Base-by-base conservation (phyloP, 352 stramenopile genomes). In the Phytopythium cucurbitacearum region DNA sequence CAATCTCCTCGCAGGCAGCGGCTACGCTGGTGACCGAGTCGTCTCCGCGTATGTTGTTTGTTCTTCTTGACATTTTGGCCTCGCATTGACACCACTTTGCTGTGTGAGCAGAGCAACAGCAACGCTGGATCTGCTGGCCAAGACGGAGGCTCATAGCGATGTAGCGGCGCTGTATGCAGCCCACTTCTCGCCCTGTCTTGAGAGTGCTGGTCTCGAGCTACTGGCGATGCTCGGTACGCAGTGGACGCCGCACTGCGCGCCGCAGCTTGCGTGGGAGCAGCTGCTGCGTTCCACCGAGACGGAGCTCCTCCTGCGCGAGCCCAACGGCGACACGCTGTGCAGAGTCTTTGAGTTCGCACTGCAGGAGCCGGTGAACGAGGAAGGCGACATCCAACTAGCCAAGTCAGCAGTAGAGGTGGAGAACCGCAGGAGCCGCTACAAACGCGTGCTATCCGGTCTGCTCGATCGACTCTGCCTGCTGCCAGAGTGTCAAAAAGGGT, bases 261-360 rank as follows among this genome's bases (percentile, higher is more conserved):
- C 65, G 7, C 76, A 81, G 34, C 48, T 75, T 33, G 46, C 59
- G 8, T 39, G 76, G 11, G 63, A 76, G 43, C 60, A 73, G 16
- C 16, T 71, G 42, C 56, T 80, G 42, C 39, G 39, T 5, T 52
- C 52, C 13, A 56, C 62, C 33, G 55, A 58, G 4, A 7, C 62
- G 40, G 9, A 38, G 28, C 38, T 62, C 13, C 34, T 65, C 33
- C 38, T 67, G 10, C 21, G 8, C 15, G 3, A 34, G 7, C n/a
- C 54, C 11, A 41, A 60, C 9, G 43, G 48, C 16, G n/a, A 48
- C 2, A 38, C 58, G 4, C 37, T 71, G 11, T 57, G 37, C 37
- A n/a, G 40, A 7, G 47, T 71, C 15, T 71, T 71, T 49, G 46
- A 44, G 16, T 21, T 13, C 13, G 40, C 60, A 13, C 40, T 67